Evolutionary conservation across 2,329 filamentous ascomycete species (phyloP), one percentile per base, ranked within the genome.

Genomic region (Plenodomus biglobosus): DNA sequence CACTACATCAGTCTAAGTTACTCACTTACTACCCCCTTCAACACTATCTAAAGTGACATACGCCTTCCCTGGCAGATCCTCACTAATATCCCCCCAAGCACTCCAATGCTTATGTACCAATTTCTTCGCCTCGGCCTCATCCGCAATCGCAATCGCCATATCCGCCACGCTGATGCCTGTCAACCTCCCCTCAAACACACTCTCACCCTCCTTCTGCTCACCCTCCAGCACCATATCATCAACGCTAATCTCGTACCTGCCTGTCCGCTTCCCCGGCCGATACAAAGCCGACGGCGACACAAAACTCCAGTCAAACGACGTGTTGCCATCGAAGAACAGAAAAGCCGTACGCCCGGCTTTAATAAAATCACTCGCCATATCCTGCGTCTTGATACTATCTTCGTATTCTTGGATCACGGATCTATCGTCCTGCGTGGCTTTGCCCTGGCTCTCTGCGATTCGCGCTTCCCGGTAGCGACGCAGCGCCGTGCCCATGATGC

Each of bases 251-350:
- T 62, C 58, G 44, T 71, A 72, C 42, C 46, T 56, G 1, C 68
- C 69, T 3, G 64, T 71, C 22, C 68, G 43, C 37, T 52, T 61
- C 8, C 69, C 68, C 0, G 69, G 64, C 18, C 68, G 51, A 48
- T 70, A 72, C 42, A 71, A 45, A 16, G 69, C 65, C 40, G 58
- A 49, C 13, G 69, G 69, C 4, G 55, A 61, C 13, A 71, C 67
- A 55, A 69, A 71, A 34, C 53, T 63, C 69, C 69, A 72, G 11
- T 40, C 41, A 40, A 72, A 71, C 11, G 46, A 53, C 42, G 54
- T 59, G 24, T 70, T 68, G 3, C 66, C 66, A 24, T 71, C 65
- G 10, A 71, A 72, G 27, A 72, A 71, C 66, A 71, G 70, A 36
- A 45, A 71, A 19, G 61, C 62, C n/a, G 68, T 66, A 1, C 69